Evolutionary conservation across 768 basidiomycete genomes (phyloP), one percentile per base, ranked within the genome.

Genomic region (Cystobasidium ongulense): DNA sequence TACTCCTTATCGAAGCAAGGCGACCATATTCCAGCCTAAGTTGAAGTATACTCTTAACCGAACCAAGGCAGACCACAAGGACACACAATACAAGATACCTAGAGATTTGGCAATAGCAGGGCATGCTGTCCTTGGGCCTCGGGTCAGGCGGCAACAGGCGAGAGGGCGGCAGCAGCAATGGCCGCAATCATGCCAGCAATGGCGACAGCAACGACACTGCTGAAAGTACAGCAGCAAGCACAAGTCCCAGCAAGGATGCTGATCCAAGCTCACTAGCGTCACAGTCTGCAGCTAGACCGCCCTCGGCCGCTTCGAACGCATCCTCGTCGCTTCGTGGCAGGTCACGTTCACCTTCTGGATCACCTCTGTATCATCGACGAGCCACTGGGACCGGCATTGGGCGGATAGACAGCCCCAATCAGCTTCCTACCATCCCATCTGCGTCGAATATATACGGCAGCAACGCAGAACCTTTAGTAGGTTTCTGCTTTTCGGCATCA

Each of bases 271-370:
- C 29, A 8, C 17, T 17, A 38, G 4, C 29, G 21, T 31, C n/a
- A 17, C 36, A 25, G 10, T 15, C 31, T 39, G 10, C 27, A 64
- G 63, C 63, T 1, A 18, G 36, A 64, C 23, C 63, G 15, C 41
- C 63, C 4, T 46, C 63, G 15, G 63, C 18, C 31, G 25, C 63
- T 13, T 25, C 63, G 13, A 25, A 27, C 8, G 39, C 63, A 27
- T 64, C 63, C 18, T 39, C 41, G 21, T 57, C 50, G 25, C 25
- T 54, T 4, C n/a, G 52, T 21, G 54, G 35, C 18, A 52, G 53
- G 53, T 68, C 66, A 53, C 66, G 66, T 35, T 71, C 68, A 33
- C 68, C 50, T 33, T 71, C 68, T 27, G 31, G 50, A 23, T 71
- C 68, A 33, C 68, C 68, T 21, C 68, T 35, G 4, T 36, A 33